A percentile compares a stretch with the other conserved stretches of the same genome.
Evolutionary conservation across 2,329 filamentous ascomycete genomes (phyloP).

Genomic region (Fusarium marasasianum): DNA sequence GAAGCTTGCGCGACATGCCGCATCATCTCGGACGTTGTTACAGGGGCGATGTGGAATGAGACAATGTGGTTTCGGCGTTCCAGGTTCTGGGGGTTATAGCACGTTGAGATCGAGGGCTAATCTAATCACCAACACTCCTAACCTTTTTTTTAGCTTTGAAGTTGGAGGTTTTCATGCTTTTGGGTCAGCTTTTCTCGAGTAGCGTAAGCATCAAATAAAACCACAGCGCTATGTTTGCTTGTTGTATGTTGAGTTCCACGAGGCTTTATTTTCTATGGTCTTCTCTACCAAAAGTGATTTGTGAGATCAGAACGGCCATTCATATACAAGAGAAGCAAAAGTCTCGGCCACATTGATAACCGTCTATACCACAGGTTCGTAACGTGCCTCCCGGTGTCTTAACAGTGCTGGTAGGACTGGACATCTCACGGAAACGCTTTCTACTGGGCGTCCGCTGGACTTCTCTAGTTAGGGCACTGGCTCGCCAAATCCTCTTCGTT

Average conservation of each 20-base stretch:
- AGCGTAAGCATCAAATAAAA: conserved; percentile 39
- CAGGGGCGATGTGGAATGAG: conserved; percentile 29
- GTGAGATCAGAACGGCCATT: not conserved
- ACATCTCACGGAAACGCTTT: conserved; percentile 27
- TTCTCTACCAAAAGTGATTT: not conserved
- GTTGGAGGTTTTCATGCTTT: conserved; percentile 29
- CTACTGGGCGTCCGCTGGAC: conserved; percentile 41
- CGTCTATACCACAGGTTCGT: conserved; percentile 63
- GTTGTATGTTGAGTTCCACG: not conserved
- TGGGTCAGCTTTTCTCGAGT: conserved; percentile 38
- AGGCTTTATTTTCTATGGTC: not conserved
- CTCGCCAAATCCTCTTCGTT: conserved; percentile 42
- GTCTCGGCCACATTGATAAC: conserved; percentile 64
- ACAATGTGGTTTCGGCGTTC: conserved; percentile 42
- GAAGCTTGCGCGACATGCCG: not conserved
- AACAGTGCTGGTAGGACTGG: conserved; percentile 39
- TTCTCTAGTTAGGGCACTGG: conserved; percentile 44
- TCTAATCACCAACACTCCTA: conserved; percentile 34
- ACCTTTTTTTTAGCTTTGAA: conserved; percentile 18
- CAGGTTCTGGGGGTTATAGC: conserved; percentile 31
- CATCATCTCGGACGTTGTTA: conserved; percentile 7
- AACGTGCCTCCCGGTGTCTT: conserved; percentile 61
- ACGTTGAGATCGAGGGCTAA: conserved; percentile 34
- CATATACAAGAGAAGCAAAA: conserved; percentile 69
- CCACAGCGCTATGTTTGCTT: conserved; percentile 26